Conservation (phyloP, 2,329 filamentous ascomycete genomes). For the Catunica adiposa region DNA sequence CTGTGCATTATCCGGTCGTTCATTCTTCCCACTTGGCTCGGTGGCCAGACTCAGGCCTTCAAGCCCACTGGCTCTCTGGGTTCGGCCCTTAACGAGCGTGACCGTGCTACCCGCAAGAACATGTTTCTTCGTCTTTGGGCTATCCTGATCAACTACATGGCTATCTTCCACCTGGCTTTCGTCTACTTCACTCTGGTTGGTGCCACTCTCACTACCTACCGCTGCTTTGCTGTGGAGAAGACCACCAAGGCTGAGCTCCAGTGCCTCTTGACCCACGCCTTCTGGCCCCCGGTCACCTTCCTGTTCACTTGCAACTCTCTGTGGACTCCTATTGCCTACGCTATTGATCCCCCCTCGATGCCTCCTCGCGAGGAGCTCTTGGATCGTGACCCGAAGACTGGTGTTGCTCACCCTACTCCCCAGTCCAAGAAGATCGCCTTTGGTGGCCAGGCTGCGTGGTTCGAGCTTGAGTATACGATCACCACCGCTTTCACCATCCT, state of each 20-base stretch:
- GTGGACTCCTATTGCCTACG: slow-evolving; percentile 44
- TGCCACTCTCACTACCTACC: slow-evolving; percentile 33
- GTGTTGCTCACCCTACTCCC: slow-evolving; percentile 34
- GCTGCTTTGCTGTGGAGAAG: slow-evolving; percentile 28
- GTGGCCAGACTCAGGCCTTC: slow-evolving; percentile 41
- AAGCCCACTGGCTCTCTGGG: slow-evolving; percentile 42
- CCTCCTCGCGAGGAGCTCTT: slow-evolving; percentile 42
- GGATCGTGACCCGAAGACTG: slow-evolving; percentile 36
- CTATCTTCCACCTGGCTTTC: slow-evolving; percentile 36
- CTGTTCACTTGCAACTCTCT: slow-evolving; percentile 36
- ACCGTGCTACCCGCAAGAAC: slow-evolving; percentile 32
- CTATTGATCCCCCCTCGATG: slow-evolving; percentile 41
- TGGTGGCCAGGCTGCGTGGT: slow-evolving; percentile 36
- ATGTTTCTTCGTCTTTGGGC: slow-evolving; percentile 37
- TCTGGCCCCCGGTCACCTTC: slow-evolving; percentile 45
- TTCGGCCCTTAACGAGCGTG: slow-evolving; percentile 41
- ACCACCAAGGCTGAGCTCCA: slow-evolving; percentile 27
- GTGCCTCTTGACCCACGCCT: slow-evolving; percentile 41
- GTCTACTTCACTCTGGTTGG: slow-evolving; percentile 36
- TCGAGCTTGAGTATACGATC: slow-evolving; percentile 37
- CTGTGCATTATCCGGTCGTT: slow-evolving; percentile 41
- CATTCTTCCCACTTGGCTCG: slow-evolving; percentile 41
- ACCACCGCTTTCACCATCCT: slow-evolving; percentile 33
- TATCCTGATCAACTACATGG: slow-evolving; percentile 40
- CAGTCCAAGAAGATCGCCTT: slow-evolving; percentile 39